Conservation (phyloP, 2,329 filamentous ascomycete species). For the Beauveria asiatica region DNA sequence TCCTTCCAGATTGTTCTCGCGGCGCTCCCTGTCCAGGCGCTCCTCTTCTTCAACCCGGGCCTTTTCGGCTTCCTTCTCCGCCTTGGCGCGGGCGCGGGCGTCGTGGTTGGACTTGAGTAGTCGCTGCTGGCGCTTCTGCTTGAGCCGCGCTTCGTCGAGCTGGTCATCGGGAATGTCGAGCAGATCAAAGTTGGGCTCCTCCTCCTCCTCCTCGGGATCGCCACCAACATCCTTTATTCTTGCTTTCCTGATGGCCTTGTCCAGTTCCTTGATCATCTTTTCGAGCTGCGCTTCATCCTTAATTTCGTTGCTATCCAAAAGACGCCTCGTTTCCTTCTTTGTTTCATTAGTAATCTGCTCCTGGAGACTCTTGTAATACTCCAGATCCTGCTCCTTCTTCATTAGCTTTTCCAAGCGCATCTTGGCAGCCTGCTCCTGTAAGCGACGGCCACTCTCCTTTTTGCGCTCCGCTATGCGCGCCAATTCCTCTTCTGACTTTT, state of each 20-base stretch:
- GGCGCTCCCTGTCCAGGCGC: constrained; percentile 71
- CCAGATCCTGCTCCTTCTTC: constrained; percentile 89
- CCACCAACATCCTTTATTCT: constrained; percentile 89
- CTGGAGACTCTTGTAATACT: constrained; percentile 85
- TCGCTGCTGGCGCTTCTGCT: constrained; percentile 86
- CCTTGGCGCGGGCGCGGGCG: constrained; percentile 85
- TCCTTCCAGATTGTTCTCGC: constrained; percentile 72
- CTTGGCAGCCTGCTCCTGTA: constrained; percentile 95
- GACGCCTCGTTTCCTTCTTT: constrained; percentile 82
- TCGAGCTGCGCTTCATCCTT: constrained; percentile 86
- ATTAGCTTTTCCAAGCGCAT: constrained; percentile 94
- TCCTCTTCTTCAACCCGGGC: constrained; percentile 76
- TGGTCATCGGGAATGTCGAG: constrained; percentile 86
- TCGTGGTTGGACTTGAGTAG: constrained; percentile 93
- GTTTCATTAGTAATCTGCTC: constrained; percentile 61
- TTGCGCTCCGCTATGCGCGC: constrained; percentile 85
- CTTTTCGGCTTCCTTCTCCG: constrained; percentile 90
- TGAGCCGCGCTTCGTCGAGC: constrained; percentile 82
- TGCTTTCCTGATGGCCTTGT: constrained; percentile 81
- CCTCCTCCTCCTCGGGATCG: constrained; percentile 69
- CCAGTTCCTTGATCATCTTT: constrained; percentile 76
- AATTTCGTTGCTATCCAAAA: constrained; percentile 84
- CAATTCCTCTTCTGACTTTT: constrained; percentile 92
- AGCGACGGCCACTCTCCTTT: constrained; percentile 81
- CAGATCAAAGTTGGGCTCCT: constrained; percentile 77